Base-by-base conservation (phyloP, 1,284 basidiomycete species). In the Malassezia restricta region DNA sequence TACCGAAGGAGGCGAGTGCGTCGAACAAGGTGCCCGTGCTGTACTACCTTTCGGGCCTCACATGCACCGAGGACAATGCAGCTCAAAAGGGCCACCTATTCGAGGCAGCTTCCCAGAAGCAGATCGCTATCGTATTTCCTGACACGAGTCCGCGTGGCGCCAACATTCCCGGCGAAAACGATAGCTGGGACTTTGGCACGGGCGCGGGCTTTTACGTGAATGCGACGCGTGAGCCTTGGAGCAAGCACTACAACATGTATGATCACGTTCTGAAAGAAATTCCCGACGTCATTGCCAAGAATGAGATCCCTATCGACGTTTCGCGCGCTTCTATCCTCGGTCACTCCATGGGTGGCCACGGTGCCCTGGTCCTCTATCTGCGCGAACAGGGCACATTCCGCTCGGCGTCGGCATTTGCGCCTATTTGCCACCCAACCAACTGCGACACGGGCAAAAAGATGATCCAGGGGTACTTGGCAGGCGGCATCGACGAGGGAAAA, bases 81-180 rank as follows among this genome's bases (percentile, higher is more conserved):
- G 66, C 66, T 5, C 68, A 73, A 47, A 73, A 73, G 51, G 70
- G 63, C 30, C 57, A 54, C 28, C 59, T 73, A 37, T 69, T 69
- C 44, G 43, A 42, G 15, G 62, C 63, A 6, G 70, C 70, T 3
- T 61, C 62, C 1, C 28, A 57, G n/a, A 48, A 58, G 51, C 63
- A 84, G 4, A 84, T 99, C 53, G 91, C 92, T 0, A 76, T 98
- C 43, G 82, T 98, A 38, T 94, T 95, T 74, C 89, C 94, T 0
- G 94, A 99, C 72, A 98, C 94, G 0, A 88, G 85, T 37, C 94
- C 94, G 2, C 81, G 92, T 30, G 90, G 89, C 1, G 91, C 92
- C 1, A 83, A 83, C n/a, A 79, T 90, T 53, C 81, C 84, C 49
- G 88, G 85, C 35, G 77, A 75, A 43, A 90, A 98, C 75, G 82